Evolutionary conservation across 495 filamentous ascomycete species (phyloP), one percentile per base, ranked within the genome.

Genomic region (Hypoxylon cercidicola): DNA sequence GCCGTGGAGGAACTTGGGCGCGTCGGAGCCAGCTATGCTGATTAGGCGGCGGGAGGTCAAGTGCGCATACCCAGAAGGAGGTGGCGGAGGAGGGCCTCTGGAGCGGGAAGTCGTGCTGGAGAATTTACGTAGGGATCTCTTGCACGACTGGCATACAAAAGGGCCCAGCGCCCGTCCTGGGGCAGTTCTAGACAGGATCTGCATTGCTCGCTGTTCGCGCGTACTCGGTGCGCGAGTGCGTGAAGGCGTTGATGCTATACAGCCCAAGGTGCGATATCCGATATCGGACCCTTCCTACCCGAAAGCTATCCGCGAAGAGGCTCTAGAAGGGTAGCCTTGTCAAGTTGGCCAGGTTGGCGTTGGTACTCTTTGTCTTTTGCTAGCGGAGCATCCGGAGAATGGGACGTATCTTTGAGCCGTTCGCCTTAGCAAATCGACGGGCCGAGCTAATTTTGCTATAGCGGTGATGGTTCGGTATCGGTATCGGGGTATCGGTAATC

Each of bases 1-100:
- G 55, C 93, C 93, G 77, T 97, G 94, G 11, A 99, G 87, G 79
- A 89, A 97, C 39, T 88, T 87, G 7, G 90, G 79, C 37, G 91
- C 88, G 72, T 97, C 95, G 47, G 77, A 75, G 43, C 95, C 95
- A 44, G 87, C 83, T 50, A 97, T 77, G 52, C 87, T 88, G 66
- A 99, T 87, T 30, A 99, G 82, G 21, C 86, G 84, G 21, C 95
- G 90, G 69, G 88, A 86, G 34, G 84, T 76, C 67, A 98, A 85
- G 8, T 65, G 72, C 9, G 84, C 77, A 59, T 82, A 59, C 44
- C 82, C 87, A 16, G 79, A 67, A 3, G 78, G 11, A 3, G 85
- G 84, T 8, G 84, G 72, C 12, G 68, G 64, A 25, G 68, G 56
- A 0, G 60, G 58, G n/a, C 47, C 50, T 11, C 35, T 47, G 3